phyloP scores from a whole-genome alignment of 345 rosid genomes.

The Euphorbia pulcherrima region DNA sequence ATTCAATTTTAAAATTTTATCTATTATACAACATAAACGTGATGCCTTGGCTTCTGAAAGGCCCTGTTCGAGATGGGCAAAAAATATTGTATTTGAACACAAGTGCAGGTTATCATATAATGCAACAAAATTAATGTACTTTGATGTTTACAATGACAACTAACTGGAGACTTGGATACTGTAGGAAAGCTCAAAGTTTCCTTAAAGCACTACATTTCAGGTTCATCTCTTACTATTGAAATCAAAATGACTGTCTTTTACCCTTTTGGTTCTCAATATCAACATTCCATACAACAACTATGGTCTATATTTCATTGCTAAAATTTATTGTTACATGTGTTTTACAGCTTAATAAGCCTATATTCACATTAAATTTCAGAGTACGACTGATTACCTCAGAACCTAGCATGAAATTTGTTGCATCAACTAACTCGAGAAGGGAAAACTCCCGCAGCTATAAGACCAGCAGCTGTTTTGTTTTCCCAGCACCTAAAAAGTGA shows the following conservation, averaged over 20 bases:
- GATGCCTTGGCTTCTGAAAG: not conserved
- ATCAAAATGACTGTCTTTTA: not conserved
- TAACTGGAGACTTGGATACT: not conserved
- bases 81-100: not conserved
- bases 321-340: too few relatives aligned
- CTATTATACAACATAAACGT: not conserved
- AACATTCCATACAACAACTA: not conserved
- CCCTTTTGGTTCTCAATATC: not conserved
- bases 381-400: conserved; percentile 44
- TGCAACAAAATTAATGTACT: not conserved
- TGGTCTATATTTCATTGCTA: too few relatives aligned
- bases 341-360: too few relatives aligned
- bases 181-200: not conserved
- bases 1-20: not conserved
- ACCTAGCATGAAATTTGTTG: conserved; percentile 63
- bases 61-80: not conserved
- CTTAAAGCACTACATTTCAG: not conserved
- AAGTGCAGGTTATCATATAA: not conserved
- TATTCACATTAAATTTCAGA: too few relatives aligned
- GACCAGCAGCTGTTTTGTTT: conserved; percentile 99
- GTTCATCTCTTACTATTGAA: not conserved
- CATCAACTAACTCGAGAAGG: conserved; percentile 64
- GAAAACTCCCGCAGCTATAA: conserved; percentile 96
- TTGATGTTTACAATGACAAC: not conserved
- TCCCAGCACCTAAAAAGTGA: conserved; percentile 71